A percentile compares a stretch with the other conserved stretches of the same genome.
Evolutionary conservation across 495 filamentous ascomycete genomes (phyloP).

Genomic region (Cercophora newfieldiana): DNA sequence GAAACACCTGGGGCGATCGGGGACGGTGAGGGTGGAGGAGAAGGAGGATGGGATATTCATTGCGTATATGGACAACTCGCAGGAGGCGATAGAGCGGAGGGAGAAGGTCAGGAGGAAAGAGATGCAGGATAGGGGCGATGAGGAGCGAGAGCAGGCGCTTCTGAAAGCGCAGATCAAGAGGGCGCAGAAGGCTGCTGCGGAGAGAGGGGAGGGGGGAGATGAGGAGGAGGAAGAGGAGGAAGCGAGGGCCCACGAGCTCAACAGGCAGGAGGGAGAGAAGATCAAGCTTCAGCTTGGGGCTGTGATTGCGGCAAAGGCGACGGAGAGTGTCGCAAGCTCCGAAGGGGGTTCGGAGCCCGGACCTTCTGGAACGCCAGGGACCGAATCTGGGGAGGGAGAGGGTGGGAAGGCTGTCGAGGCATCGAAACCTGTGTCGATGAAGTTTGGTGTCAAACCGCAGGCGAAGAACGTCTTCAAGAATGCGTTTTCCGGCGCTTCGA

Average conservation of each 20-base stretch:
- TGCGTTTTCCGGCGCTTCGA: slow-evolving; percentile 54
- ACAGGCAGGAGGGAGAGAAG: slow-evolving; percentile 77
- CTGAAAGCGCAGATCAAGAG: slow-evolving; percentile 78
- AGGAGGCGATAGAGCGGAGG: slow-evolving; percentile 74
- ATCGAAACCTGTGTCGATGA: slow-evolving; percentile 52
- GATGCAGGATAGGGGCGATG: slow-evolving; percentile 81
- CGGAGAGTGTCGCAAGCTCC: not conserved
- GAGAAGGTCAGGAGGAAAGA: slow-evolving; percentile 84
- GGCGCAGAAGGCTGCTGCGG: slow-evolving; percentile 60
- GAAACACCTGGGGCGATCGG: slow-evolving; percentile 77
- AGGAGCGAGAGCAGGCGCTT: slow-evolving; percentile 78
- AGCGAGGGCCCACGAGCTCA: slow-evolving; percentile 50
- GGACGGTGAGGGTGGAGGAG: slow-evolving; percentile 84
- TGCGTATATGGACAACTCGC: slow-evolving; percentile 86
- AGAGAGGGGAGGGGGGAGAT: slow-evolving; percentile 40
- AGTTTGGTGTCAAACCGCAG: slow-evolving; percentile 57
- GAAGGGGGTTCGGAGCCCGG: not conserved
- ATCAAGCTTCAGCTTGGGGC: slow-evolving; percentile 72
- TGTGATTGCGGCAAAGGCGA: slow-evolving; percentile 8
- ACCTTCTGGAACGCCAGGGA: not conserved
- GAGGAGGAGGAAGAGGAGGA: slow-evolving; percentile 50
- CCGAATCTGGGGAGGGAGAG: slow-evolving; percentile 18
- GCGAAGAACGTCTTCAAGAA: slow-evolving; percentile 87
- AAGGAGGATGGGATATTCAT: slow-evolving; percentile 85
- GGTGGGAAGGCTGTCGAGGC: slow-evolving; percentile 20